A percentile compares a stretch with the other conserved stretches of the same genome.
Evolutionary conservation across 768 basidiomycete genomes (phyloP).

Genomic region (Kwoniella botswanensis): DNA sequence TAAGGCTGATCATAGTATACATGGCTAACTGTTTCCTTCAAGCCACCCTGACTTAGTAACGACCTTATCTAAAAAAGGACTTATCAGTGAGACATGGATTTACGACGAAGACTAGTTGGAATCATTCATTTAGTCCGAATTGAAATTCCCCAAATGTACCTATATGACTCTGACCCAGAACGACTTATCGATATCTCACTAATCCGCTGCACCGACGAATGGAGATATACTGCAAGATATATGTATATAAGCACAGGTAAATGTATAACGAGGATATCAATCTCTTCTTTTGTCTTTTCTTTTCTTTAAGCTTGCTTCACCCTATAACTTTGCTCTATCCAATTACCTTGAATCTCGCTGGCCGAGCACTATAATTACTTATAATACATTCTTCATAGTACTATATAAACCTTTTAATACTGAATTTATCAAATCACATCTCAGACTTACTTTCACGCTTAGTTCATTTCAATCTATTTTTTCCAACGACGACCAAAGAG

Average conservation of each 20-base stretch:
- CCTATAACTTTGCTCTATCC: not conserved
- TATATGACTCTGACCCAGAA: not conserved
- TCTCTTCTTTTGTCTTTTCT: not conserved
- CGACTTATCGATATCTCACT: no score
- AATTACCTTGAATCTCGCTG: conserved; percentile 10
- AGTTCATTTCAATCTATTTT: no score
- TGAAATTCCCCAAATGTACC: not conserved
- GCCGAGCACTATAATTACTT: conserved; percentile 9
- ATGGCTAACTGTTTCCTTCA: no score
- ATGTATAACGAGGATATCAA: no score
- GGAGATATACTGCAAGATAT: not conserved
- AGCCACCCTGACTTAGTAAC: not conserved
- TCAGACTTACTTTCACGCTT: no score
- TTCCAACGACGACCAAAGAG: not conserved
- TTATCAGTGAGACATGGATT: conserved; percentile 9
- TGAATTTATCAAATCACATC: no score
- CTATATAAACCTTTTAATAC: not conserved
- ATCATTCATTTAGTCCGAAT: not conserved
- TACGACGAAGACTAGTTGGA: conserved; percentile 3
- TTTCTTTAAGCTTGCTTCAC: conserved; percentile 25
- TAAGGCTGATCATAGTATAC: no score
- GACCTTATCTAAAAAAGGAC: not conserved
- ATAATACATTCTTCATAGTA: not conserved
- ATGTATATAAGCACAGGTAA: not conserved
- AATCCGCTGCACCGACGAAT: no score